Evolutionary conservation across 257 asterid species (phyloP), one percentile per base, ranked within the genome.

Genomic region (Ballota nigra): DNA sequence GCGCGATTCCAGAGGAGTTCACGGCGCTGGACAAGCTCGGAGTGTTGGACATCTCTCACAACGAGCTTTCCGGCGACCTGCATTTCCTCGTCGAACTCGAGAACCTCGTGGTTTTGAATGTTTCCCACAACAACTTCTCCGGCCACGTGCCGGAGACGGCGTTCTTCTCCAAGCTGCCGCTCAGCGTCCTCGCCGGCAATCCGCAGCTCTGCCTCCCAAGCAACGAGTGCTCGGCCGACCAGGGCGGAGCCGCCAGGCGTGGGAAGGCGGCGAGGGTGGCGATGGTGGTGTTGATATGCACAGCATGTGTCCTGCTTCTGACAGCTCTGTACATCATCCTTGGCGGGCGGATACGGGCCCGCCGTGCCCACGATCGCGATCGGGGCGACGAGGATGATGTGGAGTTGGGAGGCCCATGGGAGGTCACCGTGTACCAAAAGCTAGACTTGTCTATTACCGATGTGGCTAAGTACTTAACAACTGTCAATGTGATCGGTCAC

Each of bases 341-440:
- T 0, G 83, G 84, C 5, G 88, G 85, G 59, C 85, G 72, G 56
- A 76, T 73, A 64, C 84, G 80, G 72, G 81, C 55, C 71, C 76
- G 41, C 0, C 43, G 79, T 75, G 63, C 85, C 82, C 86, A 29
- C 12, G 73, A 69, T 10, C 51, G 73, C 22, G 80, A 86, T 65
- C 8, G 29, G 22, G 82, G 71, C 63, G 70, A 41, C 18, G 82
- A 72, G n/a, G 85, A 80, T 10, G 92, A 86, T 58, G 75, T 85
- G 72, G 96, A 86, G 47, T 75, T 90, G 66, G 79, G 75, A 16
- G 90, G 89, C 1, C 96, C 96, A 1, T 90, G 97, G 97, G 97
- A 90, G 63, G 92, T 88, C 66, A 88, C 89, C 0, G 63, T 90
- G 66, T 90, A 88, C 80, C 94, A 90, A 69, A 90, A 90, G 70